Conservation (phyloP, 1,139 yeast genomes). For the Scheffersomyces stambukii region DNA sequence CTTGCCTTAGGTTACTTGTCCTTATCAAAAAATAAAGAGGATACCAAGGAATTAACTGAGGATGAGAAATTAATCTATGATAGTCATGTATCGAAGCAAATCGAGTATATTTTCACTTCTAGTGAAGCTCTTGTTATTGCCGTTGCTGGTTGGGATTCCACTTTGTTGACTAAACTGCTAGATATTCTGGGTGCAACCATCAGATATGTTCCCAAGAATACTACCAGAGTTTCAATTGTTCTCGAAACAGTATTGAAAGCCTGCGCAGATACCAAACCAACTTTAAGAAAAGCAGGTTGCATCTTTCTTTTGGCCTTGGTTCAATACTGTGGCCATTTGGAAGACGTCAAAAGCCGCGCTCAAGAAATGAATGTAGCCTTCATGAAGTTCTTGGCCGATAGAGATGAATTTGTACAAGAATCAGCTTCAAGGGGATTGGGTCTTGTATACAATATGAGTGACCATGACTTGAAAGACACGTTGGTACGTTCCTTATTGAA, state of each 20-base stretch:
- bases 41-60: conserved; percentile 7
- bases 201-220: conserved; percentile 15
- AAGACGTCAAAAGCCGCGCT: conserved; percentile 40
- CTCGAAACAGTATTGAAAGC: conserved; percentile 47
- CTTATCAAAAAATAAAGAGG: conserved; percentile 14
- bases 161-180: conserved; percentile 43
- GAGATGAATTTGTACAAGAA: conserved; percentile 85
- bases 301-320: conserved; percentile 81
- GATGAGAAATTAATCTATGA: conserved; percentile 40
- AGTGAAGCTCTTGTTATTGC: conserved; percentile 81
- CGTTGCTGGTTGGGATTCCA: conserved; percentile 76
- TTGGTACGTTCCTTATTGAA: conserved; percentile 71
- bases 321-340: conserved; percentile 62
- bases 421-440: conserved; percentile 88
- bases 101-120: conserved; percentile 68
- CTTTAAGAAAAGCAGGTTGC: conserved; percentile 71
- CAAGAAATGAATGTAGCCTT: conserved; percentile 66
- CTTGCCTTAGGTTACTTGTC: conserved; percentile 54
- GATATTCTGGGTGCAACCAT: conserved; percentile 42
- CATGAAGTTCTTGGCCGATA: conserved; percentile 69
- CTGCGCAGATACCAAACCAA: conserved; percentile 66
- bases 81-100: conserved; percentile 62
- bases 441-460: conserved; percentile 76
- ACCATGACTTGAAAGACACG: conserved; percentile 60
- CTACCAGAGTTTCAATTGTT: conserved; percentile 29